Evolutionary conservation across 805 yeast genomes (phyloP), one percentile per base, ranked within the genome.

Genomic region (Candida glaebosa): DNA sequence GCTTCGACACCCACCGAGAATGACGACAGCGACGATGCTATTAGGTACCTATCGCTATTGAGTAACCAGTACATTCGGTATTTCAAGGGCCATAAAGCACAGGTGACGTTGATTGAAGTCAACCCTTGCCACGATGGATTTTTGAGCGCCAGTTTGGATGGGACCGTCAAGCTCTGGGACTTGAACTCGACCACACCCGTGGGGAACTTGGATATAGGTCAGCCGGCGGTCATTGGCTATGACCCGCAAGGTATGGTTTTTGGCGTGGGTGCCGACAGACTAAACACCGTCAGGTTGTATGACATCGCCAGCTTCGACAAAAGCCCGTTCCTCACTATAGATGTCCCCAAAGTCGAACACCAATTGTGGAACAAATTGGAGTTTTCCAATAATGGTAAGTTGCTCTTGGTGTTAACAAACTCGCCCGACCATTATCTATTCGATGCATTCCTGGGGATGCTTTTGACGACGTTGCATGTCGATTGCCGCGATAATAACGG

Each of bases 121-220:
- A 78, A 81, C 36, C 96, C 95, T 0, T 67, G 77, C 4, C 73
- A 74, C 41, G 89, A 83, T 53, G 63, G 75, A 9, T 76, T 86
- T 55, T 52, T 86, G 7, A 79, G 86, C 33, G 73, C 90, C 0
- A 76, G 95, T 0, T 59, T 76, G 42, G 99, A 93, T 58, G 76
- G 82, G 40, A 80, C 96, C 0, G 85, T 89, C 1, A 78, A 93
- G 48, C 50, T 86, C 5, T 93, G 99, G 99, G 98, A 93, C 62
- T 58, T 85, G 18, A 69, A 91, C 49, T 70, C 84, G 0, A 69
- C 86, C 1, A 72, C 77, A 43, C 77, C 84, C 15, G 81, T 78
- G 43, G 93, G 95, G 0, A 68, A 51, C 46, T 22, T 69, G 6
- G 78, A 77, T 17, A 70, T 76, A 28, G 75, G 79, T 12, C 69